Base-by-base conservation (phyloP, 2,329 filamentous ascomycete species). In the Fusarium anguioides region DNA sequence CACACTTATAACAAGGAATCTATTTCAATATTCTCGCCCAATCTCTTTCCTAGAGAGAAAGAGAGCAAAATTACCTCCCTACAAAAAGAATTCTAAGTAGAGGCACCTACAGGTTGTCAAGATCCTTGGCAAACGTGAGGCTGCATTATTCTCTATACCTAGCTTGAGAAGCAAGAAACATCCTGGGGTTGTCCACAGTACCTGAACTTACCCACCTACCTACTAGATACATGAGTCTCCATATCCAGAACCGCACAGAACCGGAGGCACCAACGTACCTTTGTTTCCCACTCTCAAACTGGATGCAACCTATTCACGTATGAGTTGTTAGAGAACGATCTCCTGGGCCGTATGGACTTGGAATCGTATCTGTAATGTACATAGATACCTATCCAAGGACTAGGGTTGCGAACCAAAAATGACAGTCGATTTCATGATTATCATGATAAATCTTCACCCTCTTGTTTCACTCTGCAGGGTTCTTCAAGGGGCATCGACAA, bases 401-500 rank as follows among this genome's bases (percentile, higher is more conserved):
- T 6, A 31, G 20, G 12, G 6, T 27, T 20, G 8, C 20, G 27
- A n/a, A n/a, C 5, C n/a, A 26, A 20, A 53, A 27, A 23, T 29
- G 23, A 26, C 18, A 60, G 24, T 31, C 6, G 24, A 27, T 26
- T 60, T 60, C 55, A 60, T 60, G 55, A 52, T 45, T 14, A 60
- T 53, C 55, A 60, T 45, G 55, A 60, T 45, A 14, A 52, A 29
- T 49, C 29, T 23, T 26, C 12, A 18, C 18, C 17, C 35, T 46
- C 20, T 54, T 54, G 24, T 36, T 37, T 36, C 37, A 42, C 21
- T 33, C 12, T 8, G 18, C 60, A 66, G 63, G 50, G 60, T 46
- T 65, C 59, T 41, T 41, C 36, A 44, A 52, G 56, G 60, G 60
- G 55, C 55, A 40, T 60, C 23, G 20, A 48, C 36, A 46, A 46